A percentile compares a stretch with the other conserved stretches of the same genome.
Evolutionary conservation across 1,139 yeast genomes (phyloP).

Genomic region (Kazachstania sp.): DNA sequence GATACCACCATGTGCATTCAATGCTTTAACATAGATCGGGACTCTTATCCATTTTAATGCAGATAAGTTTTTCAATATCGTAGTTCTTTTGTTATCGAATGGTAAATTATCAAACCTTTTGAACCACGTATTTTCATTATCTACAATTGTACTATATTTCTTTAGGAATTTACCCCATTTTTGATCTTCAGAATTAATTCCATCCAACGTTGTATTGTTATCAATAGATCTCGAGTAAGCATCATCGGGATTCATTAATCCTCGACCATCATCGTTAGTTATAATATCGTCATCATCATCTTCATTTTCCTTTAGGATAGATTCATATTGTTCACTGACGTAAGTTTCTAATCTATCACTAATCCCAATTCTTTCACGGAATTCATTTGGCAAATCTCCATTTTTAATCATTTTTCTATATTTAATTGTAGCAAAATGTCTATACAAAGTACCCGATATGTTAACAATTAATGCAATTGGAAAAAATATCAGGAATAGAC

Average conservation of each 20-base stretch:
- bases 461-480: slow-evolving; percentile 26
- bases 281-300: slow-evolving; percentile 10
- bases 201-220: not conserved
- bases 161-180: slow-evolving; percentile 22
- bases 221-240: not conserved
- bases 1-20: slow-evolving; percentile 68
- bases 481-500: slow-evolving; percentile 14
- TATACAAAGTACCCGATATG: slow-evolving; percentile 25
- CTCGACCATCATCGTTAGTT: not conserved
- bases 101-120: slow-evolving; percentile 29
- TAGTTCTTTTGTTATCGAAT: slow-evolving; percentile 36
- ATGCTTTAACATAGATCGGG: slow-evolving; percentile 54
- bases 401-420: slow-evolving; percentile 19
- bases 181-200: not conserved
- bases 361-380: slow-evolving; percentile 16
- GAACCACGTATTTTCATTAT: slow-evolving; percentile 8
- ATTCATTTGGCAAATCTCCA: slow-evolving; percentile 17
- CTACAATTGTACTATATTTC: slow-evolving; percentile 17
- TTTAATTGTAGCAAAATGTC: slow-evolving; percentile 22
- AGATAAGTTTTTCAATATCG: slow-evolving; percentile 45
- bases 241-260: not conserved
- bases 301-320: slow-evolving; percentile 11
- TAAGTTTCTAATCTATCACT: slow-evolving; percentile 19
- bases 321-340: slow-evolving; percentile 19
- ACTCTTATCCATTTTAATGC: slow-evolving; percentile 55